Evolutionary conservation across 2,329 filamentous ascomycete genomes (phyloP), one percentile per base, ranked within the genome.

Genomic region (Dothideomycetes sp.): DNA sequence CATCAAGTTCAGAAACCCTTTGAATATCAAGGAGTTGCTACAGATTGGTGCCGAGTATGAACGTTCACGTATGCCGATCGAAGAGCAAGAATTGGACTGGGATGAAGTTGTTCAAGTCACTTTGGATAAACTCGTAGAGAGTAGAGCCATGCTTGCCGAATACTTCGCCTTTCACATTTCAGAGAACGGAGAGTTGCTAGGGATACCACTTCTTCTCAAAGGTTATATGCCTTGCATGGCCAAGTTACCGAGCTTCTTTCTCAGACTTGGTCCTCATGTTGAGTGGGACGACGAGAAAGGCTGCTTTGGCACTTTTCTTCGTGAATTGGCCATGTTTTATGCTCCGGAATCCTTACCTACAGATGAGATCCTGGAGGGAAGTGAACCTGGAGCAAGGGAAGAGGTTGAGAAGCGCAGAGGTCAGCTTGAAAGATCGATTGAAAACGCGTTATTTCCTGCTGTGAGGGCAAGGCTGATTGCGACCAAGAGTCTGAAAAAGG

Each of bases 101-200:
- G 65, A 74, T 0, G 70, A 76, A 24, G 74, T 87, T 0, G 77
- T 84, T 1, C 67, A 77, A 4, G 69, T 71, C 3, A 80, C 94
- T 3, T 66, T 72, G 0, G 61, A 70, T 2, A 80, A 87, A 49
- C 69, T 96, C 3, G 71, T 93, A 22, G 75, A 80, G 48, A 76
- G 82, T 9, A 73, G 83, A 24, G 82, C 89, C 53, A 93, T 98
- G 84, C 73, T 98, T 1, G 68, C 74, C 2, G 91, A 98, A 61
- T 98, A 98, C 62, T 96, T 98, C 60, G 82, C 81, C 1, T 65
- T 98, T 31, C 80, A 89, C 41, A 78, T 98, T 24, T 83, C 83
- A 0, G 76, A 80, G 1, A 70, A 82, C 1, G 89, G 88, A 10
- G 76, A 89, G 39, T 68, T 98, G 2, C 62, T 81, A 33, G 78